Evolutionary conservation across 176 grass and related monocot genomes (phyloP), one percentile per base, ranked within the genome.

Genomic region (Musa acuminata): DNA sequence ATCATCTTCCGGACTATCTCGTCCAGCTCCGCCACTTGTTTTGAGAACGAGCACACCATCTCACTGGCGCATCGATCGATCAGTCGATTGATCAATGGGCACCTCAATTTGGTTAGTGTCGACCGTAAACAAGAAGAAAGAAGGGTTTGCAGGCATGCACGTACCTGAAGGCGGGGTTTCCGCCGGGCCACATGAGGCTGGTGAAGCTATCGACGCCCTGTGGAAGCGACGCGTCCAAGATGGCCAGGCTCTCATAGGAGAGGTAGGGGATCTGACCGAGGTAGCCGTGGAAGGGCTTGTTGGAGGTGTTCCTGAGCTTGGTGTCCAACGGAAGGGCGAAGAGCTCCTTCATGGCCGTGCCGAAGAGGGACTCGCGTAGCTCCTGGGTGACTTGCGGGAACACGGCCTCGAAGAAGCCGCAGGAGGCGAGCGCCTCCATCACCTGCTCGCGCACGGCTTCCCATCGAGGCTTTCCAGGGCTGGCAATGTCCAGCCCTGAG

Each of bases 111-210:
- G 9, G 20, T 22, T 23, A 22, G 17, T 27, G 6, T 65, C 54
- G 29, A 35, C 3, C 29, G 29, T 35, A 35, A 35, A 35, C 29
- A 35, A 35, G 3, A 35, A 35, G 29, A 35, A 35, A 35, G 29
- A 35, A 35, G 29, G 5, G 54, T 16, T 16, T 57, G 16, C 1
- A 11, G 10, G 13, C 13, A 57, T 63, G 65, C 0, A 1, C 24
- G 63, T 64, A 88, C 89, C 76, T 82, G 77, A 92, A 92, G 51
- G 51, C 26, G 3, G 67, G 86, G 65, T 88, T 88, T 9, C 83
- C 83, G 10, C 81, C 29, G 2, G 85, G 86, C 83, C 86, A 92
- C 52, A 87, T 50, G 59, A 80, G 49, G 22, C 53, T 22, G 48
- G 75, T 73, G 78, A 88, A 88, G 1, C 22, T 53, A 52, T 80